Evolutionary conservation across 2,329 filamentous ascomycete genomes (phyloP).

Genomic region (Neurospora sp.): DNA sequence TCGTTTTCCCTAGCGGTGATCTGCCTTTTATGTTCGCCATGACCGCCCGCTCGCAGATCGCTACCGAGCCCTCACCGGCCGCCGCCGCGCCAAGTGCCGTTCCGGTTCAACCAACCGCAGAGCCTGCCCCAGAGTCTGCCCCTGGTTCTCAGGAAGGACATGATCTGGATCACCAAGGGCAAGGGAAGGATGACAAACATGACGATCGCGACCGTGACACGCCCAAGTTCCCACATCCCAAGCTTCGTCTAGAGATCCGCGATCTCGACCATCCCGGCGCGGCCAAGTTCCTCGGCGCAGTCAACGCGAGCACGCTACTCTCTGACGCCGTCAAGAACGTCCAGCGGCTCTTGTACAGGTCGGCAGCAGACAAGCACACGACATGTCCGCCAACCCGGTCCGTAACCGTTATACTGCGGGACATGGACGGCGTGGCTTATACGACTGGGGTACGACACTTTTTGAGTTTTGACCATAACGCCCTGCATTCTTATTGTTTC

Average conservation of each 20-base stretch:
- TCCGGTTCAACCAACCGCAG: not conserved
- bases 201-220: constrained; percentile 2
- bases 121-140: not conserved
- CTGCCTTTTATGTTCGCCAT: constrained; percentile 9
- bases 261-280: constrained; percentile 52
- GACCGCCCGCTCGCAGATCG: constrained; percentile 22
- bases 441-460: constrained; percentile 42
- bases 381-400: constrained; percentile 60
- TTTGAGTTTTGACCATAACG: not conserved
- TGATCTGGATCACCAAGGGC: not conserved
- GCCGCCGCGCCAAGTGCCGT: not conserved
- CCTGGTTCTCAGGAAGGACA: not conserved
- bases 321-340: constrained; percentile 56
- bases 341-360: constrained; percentile 58
- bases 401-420: constrained; percentile 70
- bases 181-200: not conserved
- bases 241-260: constrained; percentile 48
- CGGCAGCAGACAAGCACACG: constrained; percentile 30
- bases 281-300: constrained; percentile 53
- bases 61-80: constrained; percentile 21
- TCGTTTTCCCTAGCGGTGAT: not conserved
- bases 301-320: constrained; percentile 55
- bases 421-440: constrained; percentile 80
- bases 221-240: constrained; percentile 34
- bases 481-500: not conserved